Evolutionary conservation across 139 green algal species (phyloP).

Genomic region (Haematococcus lacustris): DNA sequence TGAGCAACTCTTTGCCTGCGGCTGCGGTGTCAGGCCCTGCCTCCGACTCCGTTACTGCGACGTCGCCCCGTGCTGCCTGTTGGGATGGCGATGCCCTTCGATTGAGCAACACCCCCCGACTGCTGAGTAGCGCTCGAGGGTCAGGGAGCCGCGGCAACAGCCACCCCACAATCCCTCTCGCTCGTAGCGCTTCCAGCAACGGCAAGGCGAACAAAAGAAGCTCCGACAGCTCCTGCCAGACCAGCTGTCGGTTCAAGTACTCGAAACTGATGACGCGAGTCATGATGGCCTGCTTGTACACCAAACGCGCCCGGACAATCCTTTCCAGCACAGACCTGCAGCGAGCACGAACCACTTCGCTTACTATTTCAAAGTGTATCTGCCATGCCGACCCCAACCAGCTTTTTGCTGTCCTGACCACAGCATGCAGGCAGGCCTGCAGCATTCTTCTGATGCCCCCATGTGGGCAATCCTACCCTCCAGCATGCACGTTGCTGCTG

Average conservation of each 20-base stretch:
- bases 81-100: too few species aligned
- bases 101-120: neutral
- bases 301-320: slow-evolving; percentile 55
- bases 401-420: too few species aligned
- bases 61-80: too few species aligned
- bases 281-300: slow-evolving; percentile 69
- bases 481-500: neutral
- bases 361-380: neutral
- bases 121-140: neutral
- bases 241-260: slow-evolving; percentile 89
- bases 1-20: too few species aligned
- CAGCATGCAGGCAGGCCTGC: neutral
- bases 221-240: slow-evolving; percentile 81
- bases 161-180: neutral
- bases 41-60: too few species aligned
- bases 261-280: slow-evolving; percentile 77
- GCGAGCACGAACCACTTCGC: neutral
- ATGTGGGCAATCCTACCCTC: too few species aligned
- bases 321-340: slow-evolving; percentile 73
- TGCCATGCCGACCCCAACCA: neutral
- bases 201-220: slow-evolving; percentile 81
- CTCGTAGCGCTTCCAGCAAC: slow-evolving; percentile 41
- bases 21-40: too few species aligned
- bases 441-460: too few species aligned
- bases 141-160: slow-evolving; percentile 1